These are phyloP conservation scores for Metroxylon sagu DNA, from an alignment of 176 grass and related monocot genomes.

Conservation along the genomic window DNA sequence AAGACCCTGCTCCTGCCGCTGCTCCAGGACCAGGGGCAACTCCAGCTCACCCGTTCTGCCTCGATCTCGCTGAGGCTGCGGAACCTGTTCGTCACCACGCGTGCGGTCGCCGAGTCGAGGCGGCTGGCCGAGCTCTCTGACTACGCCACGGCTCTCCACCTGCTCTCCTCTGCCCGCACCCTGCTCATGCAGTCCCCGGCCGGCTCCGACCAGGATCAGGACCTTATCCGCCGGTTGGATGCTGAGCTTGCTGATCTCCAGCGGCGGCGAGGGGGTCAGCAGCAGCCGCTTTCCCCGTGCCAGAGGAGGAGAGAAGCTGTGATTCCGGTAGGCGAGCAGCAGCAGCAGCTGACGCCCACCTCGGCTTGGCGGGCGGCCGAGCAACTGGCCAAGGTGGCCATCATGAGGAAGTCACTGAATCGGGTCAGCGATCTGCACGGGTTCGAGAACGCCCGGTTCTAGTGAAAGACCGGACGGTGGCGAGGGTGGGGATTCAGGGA, in stretches of 20 bases:
- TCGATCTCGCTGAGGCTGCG: slow-evolving; percentile 35
- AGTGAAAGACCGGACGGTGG: no score
- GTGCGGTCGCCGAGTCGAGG: slow-evolving; percentile 67
- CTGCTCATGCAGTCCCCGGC: slow-evolving; percentile 42
- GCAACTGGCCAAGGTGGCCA: slow-evolving; percentile 95
- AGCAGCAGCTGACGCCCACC: slow-evolving; percentile 43
- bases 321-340: not conserved
- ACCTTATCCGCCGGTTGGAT: slow-evolving; percentile 49
- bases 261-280: slow-evolving; percentile 17
- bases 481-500: no score
- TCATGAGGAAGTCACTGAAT: slow-evolving; percentile 89
- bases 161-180: slow-evolving; percentile 65
- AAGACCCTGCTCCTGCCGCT: slow-evolving; percentile 42
- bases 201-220: slow-evolving; percentile 21
- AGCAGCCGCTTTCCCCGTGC: slow-evolving; percentile 21
- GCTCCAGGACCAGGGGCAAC: not conserved
- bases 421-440: slow-evolving; percentile 84
- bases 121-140: slow-evolving; percentile 69
- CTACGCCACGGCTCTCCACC: slow-evolving; percentile 58
- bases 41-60: no score
- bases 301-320: slow-evolving; percentile 8
- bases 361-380: slow-evolving; percentile 95
- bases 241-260: slow-evolving; percentile 62
- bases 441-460: slow-evolving; percentile 96
- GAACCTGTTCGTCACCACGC: slow-evolving; percentile 78